Base-by-base conservation (phyloP, 2,329 filamentous ascomycete genomes). In the Neophaeococcomyces mojaviensis region DNA sequence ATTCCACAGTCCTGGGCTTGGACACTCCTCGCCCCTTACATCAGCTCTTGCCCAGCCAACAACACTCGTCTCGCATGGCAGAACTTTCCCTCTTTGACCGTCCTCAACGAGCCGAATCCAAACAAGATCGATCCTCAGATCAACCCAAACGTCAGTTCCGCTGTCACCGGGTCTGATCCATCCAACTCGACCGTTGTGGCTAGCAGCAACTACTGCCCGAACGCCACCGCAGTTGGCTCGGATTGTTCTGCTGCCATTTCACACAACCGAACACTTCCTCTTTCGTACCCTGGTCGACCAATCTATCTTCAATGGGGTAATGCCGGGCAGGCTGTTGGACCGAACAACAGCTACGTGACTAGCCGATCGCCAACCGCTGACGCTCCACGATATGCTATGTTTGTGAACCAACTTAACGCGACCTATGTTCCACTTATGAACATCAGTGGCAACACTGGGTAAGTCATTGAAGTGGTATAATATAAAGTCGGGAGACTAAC, bases 1-100 rank as follows among this genome's bases (percentile, higher is more conserved):
- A 81, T 90, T 19, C 86, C 86, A 0, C 87, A 94, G 63, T 86
- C 82, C 0, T 94, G 86, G 86, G 78, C 81, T 0, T 94, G 87
- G 87, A 84, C 86, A 0, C 73, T 87, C 18, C 71, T 92, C 3
- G 86, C 87, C 0, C 87, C 86, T 0, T 88, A 88, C 64, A 89
- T 94, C 63, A 81, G 78, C 30, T 82, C 74, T 4, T 94, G 87
- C 63, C 86, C 87, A 0, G 68, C 66, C 35, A 79, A 83, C 61
- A 80, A 82, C 55, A 90, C 85, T 1, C 79, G 85, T 5, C 70
- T 94, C 24, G 75, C 80, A 19, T 94, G 87, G 86, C 84, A 90
- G 62, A 94, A 94, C 69, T 89, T 86, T 68, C 87, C 86, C 0
- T 73, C 77, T 0, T 68, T 92, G 13, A 71, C 75, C 55, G 72